These are phyloP conservation scores for Ceratopteris richardii DNA, from an alignment of 75 land plant species.

Conservation along the genomic window DNA sequence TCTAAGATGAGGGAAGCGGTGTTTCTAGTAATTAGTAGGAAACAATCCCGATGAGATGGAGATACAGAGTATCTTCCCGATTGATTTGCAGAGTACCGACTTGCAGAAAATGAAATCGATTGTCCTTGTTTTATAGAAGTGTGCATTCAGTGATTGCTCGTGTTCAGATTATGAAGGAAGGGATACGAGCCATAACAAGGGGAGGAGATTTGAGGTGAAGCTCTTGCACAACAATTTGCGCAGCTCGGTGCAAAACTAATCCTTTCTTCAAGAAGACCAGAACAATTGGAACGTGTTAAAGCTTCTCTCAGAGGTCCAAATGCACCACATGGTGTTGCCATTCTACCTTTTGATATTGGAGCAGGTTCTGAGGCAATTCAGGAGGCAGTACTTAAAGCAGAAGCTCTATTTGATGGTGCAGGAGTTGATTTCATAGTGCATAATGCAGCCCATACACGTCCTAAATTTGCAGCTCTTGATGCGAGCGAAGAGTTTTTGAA, in stretches of 20 bases:
- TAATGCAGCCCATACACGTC: constrained; percentile 84
- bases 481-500: constrained; percentile 50
- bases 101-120: no score
- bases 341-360: constrained; percentile 68
- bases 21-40: no score
- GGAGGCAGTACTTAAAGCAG: constrained; percentile 56
- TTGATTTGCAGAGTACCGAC: no score
- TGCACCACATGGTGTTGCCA: constrained; percentile 46
- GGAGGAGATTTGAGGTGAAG: no score
- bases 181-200: no score
- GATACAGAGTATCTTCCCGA: no score
- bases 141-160: no score
- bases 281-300: constrained; percentile 70
- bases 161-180: no score
- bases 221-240: constrained; percentile 78
- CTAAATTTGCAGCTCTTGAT: constrained; percentile 46
- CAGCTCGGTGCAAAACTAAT: constrained; percentile 73
- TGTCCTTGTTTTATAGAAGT: no score
- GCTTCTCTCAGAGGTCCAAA: constrained; percentile 46
- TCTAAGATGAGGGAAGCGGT: no score
- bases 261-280: constrained; percentile 61
- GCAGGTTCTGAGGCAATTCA: constrained; percentile 41
- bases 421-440: constrained; percentile 86
- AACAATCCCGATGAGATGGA: no score
- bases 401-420: constrained; percentile 48